These are phyloP conservation scores for Penicillium salamii DNA, from an alignment of 495 filamentous ascomycete genomes.

Conservation along the genomic window DNA sequence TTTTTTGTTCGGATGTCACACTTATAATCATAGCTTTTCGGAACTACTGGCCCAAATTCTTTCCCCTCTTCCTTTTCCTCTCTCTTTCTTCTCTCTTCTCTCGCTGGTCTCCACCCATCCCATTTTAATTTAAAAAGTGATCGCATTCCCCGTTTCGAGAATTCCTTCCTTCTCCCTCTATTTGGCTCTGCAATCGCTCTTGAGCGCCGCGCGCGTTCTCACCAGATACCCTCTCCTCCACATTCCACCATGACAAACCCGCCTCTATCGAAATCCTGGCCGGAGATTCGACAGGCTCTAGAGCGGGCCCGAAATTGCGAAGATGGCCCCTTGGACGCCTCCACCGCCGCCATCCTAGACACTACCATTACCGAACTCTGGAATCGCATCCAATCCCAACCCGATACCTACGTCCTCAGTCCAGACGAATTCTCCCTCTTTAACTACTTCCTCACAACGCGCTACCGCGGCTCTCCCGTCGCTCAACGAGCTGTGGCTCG, in stretches of 20 bases:
- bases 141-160: conserved; percentile 17
- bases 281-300: conserved; percentile 46
- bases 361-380: conserved; percentile 57
- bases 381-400: conserved; percentile 56
- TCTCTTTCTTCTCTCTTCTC: conserved; percentile 17
- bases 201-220: conserved; percentile 6
- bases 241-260: conserved; percentile 1
- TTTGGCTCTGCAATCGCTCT: conserved; percentile 2
- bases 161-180: conserved; percentile 6
- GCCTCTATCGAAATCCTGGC: conserved; percentile 15
- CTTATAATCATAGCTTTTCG: conserved; percentile 12
- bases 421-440: conserved; percentile 74
- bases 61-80: conserved; percentile 5
- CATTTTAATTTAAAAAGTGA: conserved; percentile 25
- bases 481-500: conserved; percentile 44
- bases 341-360: conserved; percentile 53
- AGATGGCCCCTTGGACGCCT: conserved; percentile 52
- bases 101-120: conserved; percentile 30
- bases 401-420: conserved; percentile 62
- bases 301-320: conserved; percentile 66
- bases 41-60: conserved; percentile 12
- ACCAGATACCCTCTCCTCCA: background rate
- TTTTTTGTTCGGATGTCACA: conserved; percentile 12
- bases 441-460: conserved; percentile 63
- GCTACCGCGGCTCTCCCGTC: conserved; percentile 45